Percentiles rank a stretch among this genome's conserved stretches.
Conservation (phyloP, 2,329 filamentous ascomycete species). For the Chlorencoelia australis region DNA sequence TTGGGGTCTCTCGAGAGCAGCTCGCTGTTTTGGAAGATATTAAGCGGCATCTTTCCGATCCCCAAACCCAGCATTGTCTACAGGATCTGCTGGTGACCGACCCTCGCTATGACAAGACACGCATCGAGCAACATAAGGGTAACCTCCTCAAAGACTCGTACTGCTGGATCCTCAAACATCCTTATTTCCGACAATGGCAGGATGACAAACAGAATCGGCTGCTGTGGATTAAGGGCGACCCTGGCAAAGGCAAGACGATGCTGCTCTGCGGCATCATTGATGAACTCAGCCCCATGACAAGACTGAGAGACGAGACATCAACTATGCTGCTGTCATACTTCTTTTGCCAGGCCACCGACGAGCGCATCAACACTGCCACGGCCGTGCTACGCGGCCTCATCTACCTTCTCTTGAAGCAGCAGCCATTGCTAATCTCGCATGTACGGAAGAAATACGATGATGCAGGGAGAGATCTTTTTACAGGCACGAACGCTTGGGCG, state of each 20-base stretch:
- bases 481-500: background rate
- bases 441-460: conserved; percentile 1
- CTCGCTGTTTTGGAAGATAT: background rate
- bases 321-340: conserved; percentile 1
- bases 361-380: background rate
- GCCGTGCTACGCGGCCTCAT: conserved; percentile 1
- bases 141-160: background rate
- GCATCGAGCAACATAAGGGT: background rate
- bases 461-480: background rate
- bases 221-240: conserved; percentile 1
- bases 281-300: background rate
- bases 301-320: background rate
- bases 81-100: background rate
- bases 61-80: background rate
- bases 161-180: background rate
- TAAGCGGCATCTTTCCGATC: background rate
- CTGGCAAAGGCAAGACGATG: conserved; percentile 2
- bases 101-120: background rate
- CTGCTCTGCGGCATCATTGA: conserved; percentile 1
- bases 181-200: background rate
- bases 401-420: conserved; percentile 2
- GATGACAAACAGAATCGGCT: background rate
- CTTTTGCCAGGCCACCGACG: conserved; percentile 2
- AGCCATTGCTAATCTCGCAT: conserved; percentile 1
- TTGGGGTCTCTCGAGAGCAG: background rate